These are phyloP conservation scores for Lipomyces kockii DNA, from an alignment of 805 yeast genomes.

Conservation along the genomic window DNA sequence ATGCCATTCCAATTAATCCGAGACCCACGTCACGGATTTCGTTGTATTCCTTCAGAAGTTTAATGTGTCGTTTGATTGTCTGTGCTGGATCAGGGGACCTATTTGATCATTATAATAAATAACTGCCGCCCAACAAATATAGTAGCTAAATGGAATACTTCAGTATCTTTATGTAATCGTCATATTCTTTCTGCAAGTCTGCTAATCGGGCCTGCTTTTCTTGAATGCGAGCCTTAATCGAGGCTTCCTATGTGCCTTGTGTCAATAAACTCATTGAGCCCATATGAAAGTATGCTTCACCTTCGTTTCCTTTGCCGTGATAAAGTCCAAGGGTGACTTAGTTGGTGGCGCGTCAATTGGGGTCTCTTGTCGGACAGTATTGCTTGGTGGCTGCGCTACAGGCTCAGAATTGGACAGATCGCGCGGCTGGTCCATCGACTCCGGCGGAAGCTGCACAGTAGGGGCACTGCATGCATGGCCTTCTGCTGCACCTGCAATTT, in stretches of 20 bases:
- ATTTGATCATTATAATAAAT: background rate
- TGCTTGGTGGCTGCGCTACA: background rate
- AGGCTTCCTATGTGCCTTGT: conserved; percentile 17
- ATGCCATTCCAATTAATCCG: conserved; percentile 58
- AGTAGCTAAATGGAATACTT: conserved; percentile 13
- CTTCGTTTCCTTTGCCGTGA: background rate
- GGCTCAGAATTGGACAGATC: background rate
- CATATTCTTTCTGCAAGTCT: conserved; percentile 27
- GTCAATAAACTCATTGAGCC: background rate
- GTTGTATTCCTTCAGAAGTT: conserved; percentile 59
- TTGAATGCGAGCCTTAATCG: conserved; percentile 25
- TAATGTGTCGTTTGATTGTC: conserved; percentile 58
- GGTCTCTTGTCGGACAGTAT: background rate
- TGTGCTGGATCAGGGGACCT: conserved; percentile 48
- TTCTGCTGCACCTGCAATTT: background rate
- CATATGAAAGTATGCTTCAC: background rate
- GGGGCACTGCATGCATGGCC: no score
- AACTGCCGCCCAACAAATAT: background rate
- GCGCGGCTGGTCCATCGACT: background rate
- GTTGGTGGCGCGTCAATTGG: background rate
- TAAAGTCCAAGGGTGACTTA: background rate
- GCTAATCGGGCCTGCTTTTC: conserved; percentile 22
- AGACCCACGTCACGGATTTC: conserved; percentile 67
- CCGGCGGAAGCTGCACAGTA: no score
- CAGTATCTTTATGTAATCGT: conserved; percentile 20